Evolutionary conservation across 2,329 filamentous ascomycete species (phyloP).

Genomic region (Fusarium mexicanum): DNA sequence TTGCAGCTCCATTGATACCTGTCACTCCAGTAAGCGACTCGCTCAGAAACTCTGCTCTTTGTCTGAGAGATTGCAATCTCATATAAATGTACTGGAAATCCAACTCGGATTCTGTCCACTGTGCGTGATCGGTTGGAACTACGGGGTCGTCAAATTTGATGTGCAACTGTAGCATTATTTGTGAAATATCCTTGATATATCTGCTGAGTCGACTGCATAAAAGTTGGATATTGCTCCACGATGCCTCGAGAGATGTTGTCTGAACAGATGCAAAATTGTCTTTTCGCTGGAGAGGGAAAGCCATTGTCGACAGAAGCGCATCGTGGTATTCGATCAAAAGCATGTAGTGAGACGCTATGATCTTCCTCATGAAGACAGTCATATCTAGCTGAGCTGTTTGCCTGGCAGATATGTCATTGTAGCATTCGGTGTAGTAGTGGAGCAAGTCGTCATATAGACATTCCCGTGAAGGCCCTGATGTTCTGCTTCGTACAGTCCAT

Average conservation of each 20-base stretch:
- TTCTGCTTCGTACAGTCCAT: not conserved
- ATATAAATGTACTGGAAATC: slow-evolving; percentile 4
- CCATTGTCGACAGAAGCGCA: slow-evolving; percentile 1
- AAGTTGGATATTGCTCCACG: slow-evolving; percentile 4
- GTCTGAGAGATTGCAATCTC: not conserved
- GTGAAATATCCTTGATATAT: slow-evolving; percentile 4
- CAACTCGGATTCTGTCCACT: not conserved
- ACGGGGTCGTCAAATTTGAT: not conserved
- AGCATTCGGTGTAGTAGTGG: not conserved
- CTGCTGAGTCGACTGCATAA: slow-evolving; percentile 1
- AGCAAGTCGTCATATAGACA: not conserved
- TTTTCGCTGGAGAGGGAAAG: not conserved
- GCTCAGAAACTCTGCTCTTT: not conserved
- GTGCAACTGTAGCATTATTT: slow-evolving; percentile 2
- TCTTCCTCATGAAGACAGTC: slow-evolving; percentile 2
- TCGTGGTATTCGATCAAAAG: slow-evolving; percentile 4
- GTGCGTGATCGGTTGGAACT: not conserved
- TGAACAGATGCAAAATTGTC: slow-evolving; percentile 2
- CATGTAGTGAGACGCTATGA: not conserved
- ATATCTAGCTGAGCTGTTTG: not conserved
- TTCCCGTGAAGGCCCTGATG: not conserved
- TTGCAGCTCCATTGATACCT: not conserved
- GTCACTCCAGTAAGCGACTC: slow-evolving; percentile 3
- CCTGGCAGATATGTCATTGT: not conserved
- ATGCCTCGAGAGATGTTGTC: slow-evolving; percentile 1